Base-by-base conservation (phyloP, 73 alveolate species). In the Blepharisma japonicum region DNA sequence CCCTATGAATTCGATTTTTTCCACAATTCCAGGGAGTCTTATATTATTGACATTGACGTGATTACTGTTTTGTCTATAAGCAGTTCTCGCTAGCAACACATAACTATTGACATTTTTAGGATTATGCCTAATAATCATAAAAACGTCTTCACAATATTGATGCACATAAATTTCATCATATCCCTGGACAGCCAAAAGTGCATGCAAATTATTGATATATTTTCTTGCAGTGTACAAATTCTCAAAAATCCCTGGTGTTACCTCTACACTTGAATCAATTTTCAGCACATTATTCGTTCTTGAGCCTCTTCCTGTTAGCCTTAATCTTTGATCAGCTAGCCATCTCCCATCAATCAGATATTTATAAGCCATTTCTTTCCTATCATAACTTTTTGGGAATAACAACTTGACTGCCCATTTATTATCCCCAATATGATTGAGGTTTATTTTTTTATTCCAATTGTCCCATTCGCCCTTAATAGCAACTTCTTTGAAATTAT, bases 171-270 rank as follows among this genome's bases (percentile, higher is more conserved):
- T 20, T 3, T 53, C 68, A 53, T 20, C 23, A 20, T 53, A 53
- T n/a, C 23, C 23, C 18, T 53, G 18, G 0, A 1, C 18, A 1
- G 18, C 23, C 23, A 53, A 20, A 53, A 53, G 23, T 53, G 0
- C 32, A 53, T 53, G 68, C 68, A 53, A n/a, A 53, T 53, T 53
- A 53, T 53, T 53, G 23, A 53, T 53, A 20, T 53, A 53, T 53
- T 20, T 53, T 14, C 68, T n/a, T 20, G 18, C 23, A 53, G 18
- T n/a, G 2, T n/a, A 53, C 23, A n/a, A 1, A 20, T 20, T 53
- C 2, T 53, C 68, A n/a, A n/a, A 53, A 53, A n/a, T 53, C 18
- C 68, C 23, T 53, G 32, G 23, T n/a, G 32, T 53, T 2, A 20
- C 18, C 3, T 53, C 68, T 53, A 20, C 18, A 53, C 32, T n/a